Conservation (phyloP, 2,329 filamentous ascomycete species). For the Aphanocladium album region DNA sequence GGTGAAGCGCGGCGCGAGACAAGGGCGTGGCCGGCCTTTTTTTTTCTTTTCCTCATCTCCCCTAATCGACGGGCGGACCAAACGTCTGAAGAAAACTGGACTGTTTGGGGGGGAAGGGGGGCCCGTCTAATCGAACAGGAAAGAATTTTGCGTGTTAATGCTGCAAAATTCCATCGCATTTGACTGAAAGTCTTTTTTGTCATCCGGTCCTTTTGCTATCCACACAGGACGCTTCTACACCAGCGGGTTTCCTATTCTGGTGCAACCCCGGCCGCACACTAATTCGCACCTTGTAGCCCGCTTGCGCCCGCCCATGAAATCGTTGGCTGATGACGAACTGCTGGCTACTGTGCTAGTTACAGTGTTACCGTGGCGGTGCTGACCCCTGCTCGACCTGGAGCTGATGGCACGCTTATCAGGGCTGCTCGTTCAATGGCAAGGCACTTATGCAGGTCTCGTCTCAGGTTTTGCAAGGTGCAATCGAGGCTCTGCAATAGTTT, state of each 20-base stretch:
- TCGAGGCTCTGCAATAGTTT: not conserved
- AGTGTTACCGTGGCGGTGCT: not conserved
- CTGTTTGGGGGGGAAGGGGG: not conserved
- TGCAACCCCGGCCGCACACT: not conserved
- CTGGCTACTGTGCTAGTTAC: not conserved
- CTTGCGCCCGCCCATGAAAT: not conserved
- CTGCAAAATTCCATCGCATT: no score
- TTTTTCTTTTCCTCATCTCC: no score
- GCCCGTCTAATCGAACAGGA: not conserved
- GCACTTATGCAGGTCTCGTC: conserved; percentile 1
- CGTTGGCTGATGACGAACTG: not conserved
- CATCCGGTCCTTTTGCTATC: not conserved
- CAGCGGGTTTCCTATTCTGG: not conserved
- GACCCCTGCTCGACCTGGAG: no score
- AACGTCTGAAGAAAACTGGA: conserved; percentile 4
- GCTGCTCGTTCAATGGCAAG: not conserved
- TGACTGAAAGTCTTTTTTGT: not conserved
- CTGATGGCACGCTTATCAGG: no score
- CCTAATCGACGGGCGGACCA: not conserved
- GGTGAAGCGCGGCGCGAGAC: conserved; percentile 7
- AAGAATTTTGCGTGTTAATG: not conserved
- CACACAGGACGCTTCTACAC: not conserved
- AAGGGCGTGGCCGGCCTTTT: not conserved
- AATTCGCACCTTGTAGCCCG: not conserved
- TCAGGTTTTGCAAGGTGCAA: conserved; percentile 1